Evolutionary conservation across 345 rosid genomes (phyloP).

Genomic region (Syzygium jambos): DNA sequence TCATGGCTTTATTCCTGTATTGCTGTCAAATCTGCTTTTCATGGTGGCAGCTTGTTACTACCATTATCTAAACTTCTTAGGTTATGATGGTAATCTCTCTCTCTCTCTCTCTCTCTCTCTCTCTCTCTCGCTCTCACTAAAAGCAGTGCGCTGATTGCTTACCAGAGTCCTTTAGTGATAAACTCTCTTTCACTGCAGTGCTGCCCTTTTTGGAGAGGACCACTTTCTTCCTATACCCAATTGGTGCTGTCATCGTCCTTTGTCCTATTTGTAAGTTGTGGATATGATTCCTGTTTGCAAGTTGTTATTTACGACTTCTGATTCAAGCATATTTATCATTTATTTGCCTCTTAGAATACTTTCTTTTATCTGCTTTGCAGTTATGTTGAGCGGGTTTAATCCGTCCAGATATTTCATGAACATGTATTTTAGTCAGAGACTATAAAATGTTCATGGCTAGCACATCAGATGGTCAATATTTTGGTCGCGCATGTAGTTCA

Average conservation of each 20-base stretch:
- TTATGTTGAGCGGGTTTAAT: constrained; percentile 90
- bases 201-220: constrained; percentile 97
- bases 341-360: not conserved
- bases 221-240: constrained; percentile 93
- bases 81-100: constrained; percentile 76
- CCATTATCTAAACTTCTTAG: constrained; percentile 97
- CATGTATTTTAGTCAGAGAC: constrained; percentile 72
- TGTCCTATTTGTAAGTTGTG: constrained; percentile 79
- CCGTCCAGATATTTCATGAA: constrained; percentile 97
- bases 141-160: no score
- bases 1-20: constrained; percentile 79
- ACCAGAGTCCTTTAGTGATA: not conserved
- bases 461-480: constrained; percentile 3
- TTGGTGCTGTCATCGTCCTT: constrained; percentile 66
- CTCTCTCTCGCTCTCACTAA: not conserved
- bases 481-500: not conserved
- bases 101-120: not conserved
- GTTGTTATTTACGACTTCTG: not conserved
- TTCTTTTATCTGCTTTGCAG: constrained; percentile 34
- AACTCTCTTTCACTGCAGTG: constrained; percentile 33
- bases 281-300: not conserved
- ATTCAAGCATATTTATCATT: not conserved
- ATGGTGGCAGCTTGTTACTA: constrained; percentile 90
- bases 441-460: constrained; percentile 27
- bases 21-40: constrained; percentile 88